Evolutionary conservation across 192 early-diverging fungal species (phyloP), one percentile per base, ranked within the genome.

Genomic region (Gigaspora rosea): DNA sequence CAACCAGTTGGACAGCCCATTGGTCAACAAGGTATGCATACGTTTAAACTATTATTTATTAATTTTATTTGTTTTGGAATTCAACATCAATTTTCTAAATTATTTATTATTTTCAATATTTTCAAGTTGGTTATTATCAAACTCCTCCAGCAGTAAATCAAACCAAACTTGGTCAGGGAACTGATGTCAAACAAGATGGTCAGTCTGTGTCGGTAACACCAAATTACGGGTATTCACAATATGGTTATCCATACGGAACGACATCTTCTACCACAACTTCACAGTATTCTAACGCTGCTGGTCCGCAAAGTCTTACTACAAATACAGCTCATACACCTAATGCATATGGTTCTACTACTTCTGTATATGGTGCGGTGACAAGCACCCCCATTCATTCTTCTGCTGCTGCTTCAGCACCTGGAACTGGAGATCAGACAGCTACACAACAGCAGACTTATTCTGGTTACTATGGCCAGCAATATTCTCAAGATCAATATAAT

Each of bases 401-500:
- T 12, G 33, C 73, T 12, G 49, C 36, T 51, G 13, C 58, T 35
- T 20, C 62, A 15, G 20, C 49, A 51, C 46, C 36, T 16, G 73
- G 73, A 51, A 64, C 61, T 22, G 61, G 10, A 16, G 73, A 75
- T 75, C 73, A 75, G 50, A 75, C 59, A 41, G 15, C 54, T 52
- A 33, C 20, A 3, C 70, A 71, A 71, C 63, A 33, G 18, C 52
- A 56, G n/a, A 22, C 49, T 15, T 75, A 63, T 75, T 35, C 59
- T 1, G 41, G n/a, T 64, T 75, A 75, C 51, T 75, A 75, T 32
- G 32, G 32, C 4, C 64, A 66, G 36, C 73, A 75, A 50, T 75
- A 75, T 64, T 27, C 58, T 4, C 73, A 62, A 52, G 73, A 75
- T 15, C 73, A 75, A 63, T 75, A 75, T 65, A 75, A 75, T 75